phyloP scores from a whole-genome alignment of 2,329 filamentous ascomycete species.

The Cladobotryum protrusum region DNA sequence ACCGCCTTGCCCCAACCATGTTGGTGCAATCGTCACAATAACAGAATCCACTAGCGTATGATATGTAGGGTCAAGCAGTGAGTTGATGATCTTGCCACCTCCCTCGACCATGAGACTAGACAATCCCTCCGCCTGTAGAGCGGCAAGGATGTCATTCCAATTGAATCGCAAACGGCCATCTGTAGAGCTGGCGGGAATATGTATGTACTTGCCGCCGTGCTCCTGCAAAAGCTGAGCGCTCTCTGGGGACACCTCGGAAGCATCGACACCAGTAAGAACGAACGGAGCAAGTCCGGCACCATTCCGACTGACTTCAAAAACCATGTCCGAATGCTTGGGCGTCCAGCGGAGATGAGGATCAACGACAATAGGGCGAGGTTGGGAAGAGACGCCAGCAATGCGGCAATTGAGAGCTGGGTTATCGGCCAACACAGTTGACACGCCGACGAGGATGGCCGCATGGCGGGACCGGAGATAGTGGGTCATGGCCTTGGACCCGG shows the following conservation, averaged over 20 bases:
- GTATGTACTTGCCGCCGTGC: constrained; percentile 48
- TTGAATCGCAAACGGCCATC: constrained; percentile 40
- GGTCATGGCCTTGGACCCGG: constrained; percentile 83
- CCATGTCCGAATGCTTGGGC: constrained; percentile 52
- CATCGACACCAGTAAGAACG: constrained; percentile 50
- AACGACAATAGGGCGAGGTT: constrained; percentile 76
- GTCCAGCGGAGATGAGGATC: constrained; percentile 75
- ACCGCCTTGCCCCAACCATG: constrained; percentile 79
- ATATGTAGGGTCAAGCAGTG: constrained; percentile 60
- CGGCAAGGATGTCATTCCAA: constrained; percentile 59
- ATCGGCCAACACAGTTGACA: constrained; percentile 77
- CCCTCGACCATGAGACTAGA: constrained; percentile 88
- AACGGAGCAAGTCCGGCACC: constrained; percentile 68
- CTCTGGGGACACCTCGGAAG: constrained; percentile 37
- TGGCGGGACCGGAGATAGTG: constrained; percentile 81
- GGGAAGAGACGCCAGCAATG: constrained; percentile 53
- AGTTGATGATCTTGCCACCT: constrained; percentile 75
- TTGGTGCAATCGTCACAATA: constrained; percentile 83
- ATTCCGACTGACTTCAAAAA: constrained; percentile 57
- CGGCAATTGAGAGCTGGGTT: constrained; percentile 82
- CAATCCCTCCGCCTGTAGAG: constrained; percentile 55
- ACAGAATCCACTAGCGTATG: constrained; percentile 65
- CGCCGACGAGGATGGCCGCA: constrained; percentile 78
- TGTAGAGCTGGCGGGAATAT: constrained; percentile 29
- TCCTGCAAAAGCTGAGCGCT: constrained; percentile 38